Evolutionary conservation across 352 stramenopile genomes (phyloP).

Genomic region (Phytophthora pini): DNA sequence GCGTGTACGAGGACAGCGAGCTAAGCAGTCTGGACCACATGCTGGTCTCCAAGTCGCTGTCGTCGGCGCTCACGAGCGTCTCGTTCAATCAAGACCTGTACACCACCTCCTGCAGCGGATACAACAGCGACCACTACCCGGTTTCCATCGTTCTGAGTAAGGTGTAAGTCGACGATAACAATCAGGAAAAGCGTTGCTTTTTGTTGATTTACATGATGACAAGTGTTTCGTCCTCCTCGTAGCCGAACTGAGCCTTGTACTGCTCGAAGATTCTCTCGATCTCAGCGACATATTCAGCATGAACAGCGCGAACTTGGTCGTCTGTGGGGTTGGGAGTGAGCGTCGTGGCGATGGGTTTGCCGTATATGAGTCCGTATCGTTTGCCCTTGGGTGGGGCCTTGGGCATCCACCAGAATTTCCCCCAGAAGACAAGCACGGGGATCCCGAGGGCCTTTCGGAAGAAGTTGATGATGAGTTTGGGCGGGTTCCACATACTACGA

Average conservation of each 20-base stretch:
- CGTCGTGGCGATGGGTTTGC: slow-evolving; percentile 35
- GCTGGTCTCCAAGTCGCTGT: slow-evolving; percentile 62
- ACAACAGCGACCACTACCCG: slow-evolving; percentile 70
- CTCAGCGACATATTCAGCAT: slow-evolving; percentile 37
- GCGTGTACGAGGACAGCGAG: slow-evolving; percentile 55
- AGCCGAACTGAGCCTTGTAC: slow-evolving; percentile 46
- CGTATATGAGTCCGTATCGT: slow-evolving; percentile 44
- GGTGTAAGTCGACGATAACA: slow-evolving; percentile 1
- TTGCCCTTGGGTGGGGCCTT: slow-evolving; percentile 39
- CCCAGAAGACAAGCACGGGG: slow-evolving; percentile 43
- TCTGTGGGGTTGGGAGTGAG: slow-evolving; percentile 30
- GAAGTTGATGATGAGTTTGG: slow-evolving; percentile 29
- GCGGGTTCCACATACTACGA: slow-evolving; percentile 41
- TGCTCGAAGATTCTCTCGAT: slow-evolving; percentile 37
- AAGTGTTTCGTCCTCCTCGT: slow-evolving; percentile 40
- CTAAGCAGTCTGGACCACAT: slow-evolving; percentile 67
- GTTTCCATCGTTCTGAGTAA: slow-evolving; percentile 42
- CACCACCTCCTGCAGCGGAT: slow-evolving; percentile 54
- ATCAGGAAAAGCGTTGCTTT: neutral
- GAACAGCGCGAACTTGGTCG: slow-evolving; percentile 30
- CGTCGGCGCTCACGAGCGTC: slow-evolving; percentile 43
- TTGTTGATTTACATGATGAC: slow-evolving; percentile 20
- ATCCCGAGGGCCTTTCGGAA: slow-evolving; percentile 35
- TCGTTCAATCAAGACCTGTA: slow-evolving; percentile 64
- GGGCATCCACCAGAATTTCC: slow-evolving; percentile 45